These are phyloP conservation scores for Populus simonii DNA, from an alignment of 345 rosid genomes.

Conservation along the genomic window DNA sequence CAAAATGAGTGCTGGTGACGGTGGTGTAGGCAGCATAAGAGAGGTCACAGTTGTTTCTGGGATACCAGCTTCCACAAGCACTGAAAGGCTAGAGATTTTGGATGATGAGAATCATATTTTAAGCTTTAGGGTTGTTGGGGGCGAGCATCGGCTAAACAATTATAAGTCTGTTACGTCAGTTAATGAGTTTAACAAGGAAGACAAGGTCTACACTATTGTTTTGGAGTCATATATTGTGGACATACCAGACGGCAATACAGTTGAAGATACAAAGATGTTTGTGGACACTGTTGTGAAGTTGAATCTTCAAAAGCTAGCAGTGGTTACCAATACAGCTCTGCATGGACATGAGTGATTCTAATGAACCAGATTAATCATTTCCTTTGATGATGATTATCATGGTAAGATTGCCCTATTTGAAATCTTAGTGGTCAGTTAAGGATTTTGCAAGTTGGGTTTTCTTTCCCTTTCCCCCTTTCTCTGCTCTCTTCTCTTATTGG, in stretches of 20 bases:
- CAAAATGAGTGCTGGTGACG: constrained; percentile 44
- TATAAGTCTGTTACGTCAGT: constrained; percentile 77
- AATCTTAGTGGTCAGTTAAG: not conserved
- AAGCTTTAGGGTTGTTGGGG: constrained; percentile 81
- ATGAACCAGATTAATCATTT: not conserved
- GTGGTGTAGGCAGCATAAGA: constrained; percentile 61
- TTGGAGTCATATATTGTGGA: constrained; percentile 79
- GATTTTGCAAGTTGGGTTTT: not conserved
- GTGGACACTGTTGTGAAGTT: constrained; percentile 87
- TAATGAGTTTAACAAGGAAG: constrained; percentile 51
- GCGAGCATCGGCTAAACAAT: constrained; percentile 73
- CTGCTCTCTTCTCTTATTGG: not conserved
- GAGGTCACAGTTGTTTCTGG: constrained; percentile 81
- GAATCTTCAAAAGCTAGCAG: constrained; percentile 83
- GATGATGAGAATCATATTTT: constrained; percentile 62
- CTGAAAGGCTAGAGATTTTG: constrained; percentile 74
- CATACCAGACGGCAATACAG: constrained; percentile 77
- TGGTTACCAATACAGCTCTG: constrained; percentile 44
- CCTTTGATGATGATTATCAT: not conserved
- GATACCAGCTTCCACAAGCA: constrained; percentile 76
- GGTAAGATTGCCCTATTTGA: not conserved
- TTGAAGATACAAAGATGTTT: constrained; percentile 78
- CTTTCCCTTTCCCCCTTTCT: not conserved
- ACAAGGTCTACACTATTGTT: constrained; percentile 54
- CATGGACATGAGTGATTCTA: constrained; percentile 39